These are phyloP conservation scores for Colletotrichum echinochloae DNA, from an alignment of 2,329 filamentous ascomycete species.

Conservation along the genomic window DNA sequence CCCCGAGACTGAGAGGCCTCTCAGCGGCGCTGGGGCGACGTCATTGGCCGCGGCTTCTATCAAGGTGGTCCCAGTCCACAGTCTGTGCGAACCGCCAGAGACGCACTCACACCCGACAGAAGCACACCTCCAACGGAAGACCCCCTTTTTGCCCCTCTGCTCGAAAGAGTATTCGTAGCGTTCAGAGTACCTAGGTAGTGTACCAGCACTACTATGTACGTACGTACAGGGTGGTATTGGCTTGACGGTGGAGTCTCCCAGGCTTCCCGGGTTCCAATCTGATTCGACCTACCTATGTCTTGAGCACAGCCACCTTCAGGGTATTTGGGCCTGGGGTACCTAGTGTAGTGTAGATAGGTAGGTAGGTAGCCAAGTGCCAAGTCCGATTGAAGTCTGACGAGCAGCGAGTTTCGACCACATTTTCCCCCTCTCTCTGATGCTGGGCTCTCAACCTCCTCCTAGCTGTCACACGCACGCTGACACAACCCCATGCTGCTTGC, in stretches of 20 bases:
- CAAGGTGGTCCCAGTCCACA: conserved; percentile 26
- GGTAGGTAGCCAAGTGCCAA: not conserved
- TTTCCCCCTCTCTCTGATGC: not conserved
- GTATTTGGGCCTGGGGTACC: not conserved
- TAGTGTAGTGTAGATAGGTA: no score
- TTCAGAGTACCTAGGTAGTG: no score
- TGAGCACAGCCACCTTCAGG: conserved; percentile 24
- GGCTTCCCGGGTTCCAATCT: not conserved
- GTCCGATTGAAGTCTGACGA: not conserved
- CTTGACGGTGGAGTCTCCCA: conserved; percentile 3
- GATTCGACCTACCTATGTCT: not conserved
- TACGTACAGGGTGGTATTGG: not conserved
- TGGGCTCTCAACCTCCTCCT: not conserved
- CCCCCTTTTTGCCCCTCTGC: conserved; percentile 29
- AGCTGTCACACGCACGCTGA: conserved; percentile 34
- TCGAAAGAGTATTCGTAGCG: not conserved
- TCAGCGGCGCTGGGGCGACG: conserved; percentile 34
- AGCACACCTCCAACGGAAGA: conserved; percentile 4
- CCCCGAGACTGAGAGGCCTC: conserved; percentile 38
- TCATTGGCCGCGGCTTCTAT: conserved; percentile 28
- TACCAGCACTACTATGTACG: no score
- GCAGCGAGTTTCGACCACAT: conserved; percentile 10
- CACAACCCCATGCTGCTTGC: conserved; percentile 27
- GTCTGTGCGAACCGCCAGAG: not conserved
- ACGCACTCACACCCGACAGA: not conserved